A percentile compares a stretch with the other conserved stretches of the same genome.
These are phyloP conservation scores for Funneliformis caledonium DNA, from an alignment of 371 early-diverging fungal genomes.

Conservation along the genomic window DNA sequence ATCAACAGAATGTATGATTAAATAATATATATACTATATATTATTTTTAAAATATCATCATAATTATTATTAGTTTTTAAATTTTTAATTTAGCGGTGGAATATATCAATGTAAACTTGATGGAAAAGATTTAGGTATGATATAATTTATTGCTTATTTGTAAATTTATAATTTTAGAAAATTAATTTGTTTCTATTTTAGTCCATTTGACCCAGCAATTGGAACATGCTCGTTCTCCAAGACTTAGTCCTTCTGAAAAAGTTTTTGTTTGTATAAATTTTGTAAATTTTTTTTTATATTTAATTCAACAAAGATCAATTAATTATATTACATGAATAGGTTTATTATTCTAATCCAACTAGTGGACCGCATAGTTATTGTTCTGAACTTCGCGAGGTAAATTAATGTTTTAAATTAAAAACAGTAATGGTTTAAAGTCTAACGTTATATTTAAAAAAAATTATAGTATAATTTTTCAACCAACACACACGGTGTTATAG, in stretches of 20 bases:
- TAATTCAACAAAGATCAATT: neutral
- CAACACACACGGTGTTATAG: neutral
- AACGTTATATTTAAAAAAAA: neutral
- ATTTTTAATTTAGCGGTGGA: neutral
- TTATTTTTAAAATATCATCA: neutral
- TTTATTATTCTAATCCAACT: constrained; percentile 17
- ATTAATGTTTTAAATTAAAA: neutral
- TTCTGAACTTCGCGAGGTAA: constrained; percentile 32
- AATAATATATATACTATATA: neutral
- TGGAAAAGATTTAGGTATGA: constrained; percentile 24
- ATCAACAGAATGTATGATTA: constrained; percentile 20
- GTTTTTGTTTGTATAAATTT: constrained; percentile 17
- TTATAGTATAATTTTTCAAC: constrained; percentile 25
- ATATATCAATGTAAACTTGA: constrained; percentile 31
- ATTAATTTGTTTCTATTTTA: neutral
- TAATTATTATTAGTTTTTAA: neutral
- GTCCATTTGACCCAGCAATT: neutral
- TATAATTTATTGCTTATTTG: neutral
- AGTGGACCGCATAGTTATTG: constrained; percentile 35
- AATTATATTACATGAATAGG: constrained; percentile 14
- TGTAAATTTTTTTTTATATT: neutral
- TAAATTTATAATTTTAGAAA: neutral
- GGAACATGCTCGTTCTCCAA: constrained; percentile 15
- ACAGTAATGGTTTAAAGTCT: neutral
- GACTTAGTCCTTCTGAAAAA: neutral